Evolutionary conservation across 1,139 yeast genomes (phyloP), one percentile per base, ranked within the genome.

Genomic region (Pneumocystis carinii): DNA sequence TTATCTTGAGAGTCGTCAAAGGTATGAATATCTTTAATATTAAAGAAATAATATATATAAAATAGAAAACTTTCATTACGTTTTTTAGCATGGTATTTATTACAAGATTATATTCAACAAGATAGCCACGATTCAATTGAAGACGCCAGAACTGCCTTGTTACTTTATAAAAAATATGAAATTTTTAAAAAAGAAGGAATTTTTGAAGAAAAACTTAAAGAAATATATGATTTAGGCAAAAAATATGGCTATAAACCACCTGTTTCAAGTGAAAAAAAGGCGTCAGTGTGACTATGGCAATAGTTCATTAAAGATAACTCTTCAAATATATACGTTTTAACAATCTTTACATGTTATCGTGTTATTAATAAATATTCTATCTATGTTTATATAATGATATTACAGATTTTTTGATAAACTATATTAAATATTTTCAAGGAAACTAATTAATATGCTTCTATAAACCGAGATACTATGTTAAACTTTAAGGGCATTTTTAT

Each of bases 91-190:
- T 90, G 89, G 79, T 83, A 83, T 38, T 77, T 92, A 62, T 77
- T 92, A 64, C 81, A 81, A 57, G 85, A 83, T 66, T 81, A 83
- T 62, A 96, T 94, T 27, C 98, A 94, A 73, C 84, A 83, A 1
- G 96, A 95, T 1, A 90, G 90, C 71, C 99, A 94, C 73, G 97
- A 94, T 72, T 90, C 97, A 0, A 89, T 92, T 60, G 98, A 94
- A 71, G 99, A 94, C 76, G 97, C 99, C 0, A 77, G 80, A 64
- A 86, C 94, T 14, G 98, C 99, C 0, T 78, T 94, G 68, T 74
- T 82, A 62, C 76, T 94, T 59, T 94, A 87, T 75, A 82, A 83
- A 68, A 84, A 83, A 71, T 90, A 87, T 70, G 75, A 81, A 69
- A 84, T 84, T 68, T 77, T 90, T 67, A 76, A 77, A 64, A 78